Evolutionary conservation across 306 rosid species (phyloP).

Genomic region (Prinsepia uniflora): DNA sequence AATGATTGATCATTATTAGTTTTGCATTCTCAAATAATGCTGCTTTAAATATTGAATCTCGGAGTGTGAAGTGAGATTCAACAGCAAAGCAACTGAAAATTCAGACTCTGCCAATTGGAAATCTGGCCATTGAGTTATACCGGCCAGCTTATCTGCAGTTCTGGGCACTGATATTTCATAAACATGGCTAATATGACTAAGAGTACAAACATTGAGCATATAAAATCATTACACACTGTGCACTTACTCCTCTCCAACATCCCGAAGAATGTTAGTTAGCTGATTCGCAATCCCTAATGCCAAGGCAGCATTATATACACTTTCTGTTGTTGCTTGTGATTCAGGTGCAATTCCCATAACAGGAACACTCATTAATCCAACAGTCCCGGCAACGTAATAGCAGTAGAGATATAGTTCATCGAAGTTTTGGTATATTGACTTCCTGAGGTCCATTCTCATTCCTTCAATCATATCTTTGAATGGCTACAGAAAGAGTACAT

Average conservation of each 20-base stretch:
- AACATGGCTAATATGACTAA: not conserved
- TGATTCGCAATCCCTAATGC: constrained; percentile 93
- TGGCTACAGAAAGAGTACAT: constrained; percentile 44
- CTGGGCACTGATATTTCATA: not conserved
- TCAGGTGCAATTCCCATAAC: constrained; percentile 82
- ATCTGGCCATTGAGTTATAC: not conserved
- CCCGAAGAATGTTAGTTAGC: constrained; percentile 91
- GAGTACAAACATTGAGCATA: not conserved
- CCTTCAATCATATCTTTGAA: constrained; percentile 96
- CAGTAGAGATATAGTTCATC: constrained; percentile 93
- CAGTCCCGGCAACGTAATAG: constrained; percentile 95
- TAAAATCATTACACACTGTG: not conserved
- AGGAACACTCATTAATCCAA: constrained; percentile 95
- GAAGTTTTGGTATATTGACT: constrained; percentile 70
- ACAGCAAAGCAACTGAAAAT: not conserved
- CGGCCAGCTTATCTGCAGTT: not conserved
- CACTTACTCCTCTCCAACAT: constrained; percentile 94
- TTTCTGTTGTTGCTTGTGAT: constrained; percentile 72
- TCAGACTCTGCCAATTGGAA: not conserved
- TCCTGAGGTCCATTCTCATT: constrained; percentile 82
- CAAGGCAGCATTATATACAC: constrained; percentile 79
- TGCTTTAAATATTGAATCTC: not conserved
- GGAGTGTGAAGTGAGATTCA: not conserved
- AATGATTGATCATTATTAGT: not conserved
- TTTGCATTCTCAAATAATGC: no score